Base-by-base conservation (phyloP, 2,329 filamentous ascomycete species). In the Orbilia oligospora region DNA sequence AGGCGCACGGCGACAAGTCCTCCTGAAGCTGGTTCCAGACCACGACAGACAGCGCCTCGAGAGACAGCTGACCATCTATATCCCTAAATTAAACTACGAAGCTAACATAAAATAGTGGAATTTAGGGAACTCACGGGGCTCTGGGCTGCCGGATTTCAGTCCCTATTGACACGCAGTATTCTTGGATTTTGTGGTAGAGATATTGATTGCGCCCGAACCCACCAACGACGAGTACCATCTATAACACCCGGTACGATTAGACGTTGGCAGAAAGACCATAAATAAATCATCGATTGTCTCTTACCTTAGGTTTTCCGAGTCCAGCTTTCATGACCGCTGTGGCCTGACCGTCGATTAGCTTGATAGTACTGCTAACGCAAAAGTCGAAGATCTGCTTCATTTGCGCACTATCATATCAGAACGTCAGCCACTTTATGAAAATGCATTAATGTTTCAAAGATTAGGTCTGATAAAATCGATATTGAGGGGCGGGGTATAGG, bases 1-100 rank as follows among this genome's bases (percentile, higher is more conserved):
- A 79, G 67, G 18, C 79, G 76, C 16, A 80, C 71, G 14, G 71
- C 71, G 14, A 80, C 67, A 2, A 80, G 56, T 18, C 76, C 79
- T 20, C 30, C 53, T 46, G 18, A 5, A 36, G 46, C 36, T 5
- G 41, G 18, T 46, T 79, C 79, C 2, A 80, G 70, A 5, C 75
- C 79, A 12, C 75, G 76, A 44, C 76, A 46, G 16, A 80, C 70
- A 30, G 76, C 79, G 22, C 75, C 61, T 12, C 46, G 61, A 14
- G 41, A 12, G 18, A 65, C 61, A 18, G 61, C 61, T 4, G 61
- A 65, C 61, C 61, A 65, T 5, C 61, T 65, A 24, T 65, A 48
- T 36, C 5, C 16, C 14, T 4, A 22, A n/a, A 48, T 27, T 30
- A 65, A 22, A 14, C 10, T 18, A 44, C n/a, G 27, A 12, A 20